These are phyloP conservation scores for Panaeolus cyanescens DNA, from an alignment of 768 basidiomycete genomes.

Conservation along the genomic window DNA sequence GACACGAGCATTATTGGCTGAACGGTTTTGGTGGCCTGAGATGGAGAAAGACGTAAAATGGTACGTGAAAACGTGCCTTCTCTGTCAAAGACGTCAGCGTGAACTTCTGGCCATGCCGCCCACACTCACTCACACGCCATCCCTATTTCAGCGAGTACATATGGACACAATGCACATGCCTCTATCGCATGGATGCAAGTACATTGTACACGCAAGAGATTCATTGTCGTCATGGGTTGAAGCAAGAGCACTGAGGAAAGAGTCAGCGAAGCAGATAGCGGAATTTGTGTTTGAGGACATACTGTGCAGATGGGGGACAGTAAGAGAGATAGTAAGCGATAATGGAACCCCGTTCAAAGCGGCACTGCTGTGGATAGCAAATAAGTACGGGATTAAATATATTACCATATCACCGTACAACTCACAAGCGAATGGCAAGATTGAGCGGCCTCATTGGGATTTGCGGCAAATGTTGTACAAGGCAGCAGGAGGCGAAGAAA, in stretches of 20 bases:
- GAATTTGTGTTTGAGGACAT: slow-evolving; percentile 30
- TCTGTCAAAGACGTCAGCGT: not conserved
- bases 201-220: slow-evolving; percentile 24
- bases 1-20: slow-evolving; percentile 10
- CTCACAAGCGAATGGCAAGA: slow-evolving; percentile 13
- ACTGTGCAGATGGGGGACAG: slow-evolving; percentile 38
- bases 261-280: slow-evolving; percentile 18
- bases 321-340: slow-evolving; percentile 40
- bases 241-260: slow-evolving; percentile 17
- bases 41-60: slow-evolving; percentile 5
- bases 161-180: no score
- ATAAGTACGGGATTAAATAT: slow-evolving; percentile 18
- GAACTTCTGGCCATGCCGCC: slow-evolving; percentile 5
- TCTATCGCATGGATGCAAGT: no score
- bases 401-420: slow-evolving; percentile 16
- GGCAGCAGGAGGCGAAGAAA: slow-evolving; percentile 21
- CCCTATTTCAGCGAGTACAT: slow-evolving; percentile 26
- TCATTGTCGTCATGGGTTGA: slow-evolving; percentile 20
- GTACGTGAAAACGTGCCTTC: slow-evolving; percentile 2
- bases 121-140: slow-evolving; percentile 9
- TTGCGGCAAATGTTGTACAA: no score
- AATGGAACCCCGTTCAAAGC: slow-evolving; percentile 29
- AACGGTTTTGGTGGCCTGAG: slow-evolving; percentile 14
- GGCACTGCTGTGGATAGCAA: slow-evolving; percentile 15
- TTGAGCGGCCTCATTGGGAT: slow-evolving; percentile 18